Percentiles rank a stretch among this genome's conserved stretches.
These are phyloP conservation scores for Xylona heveae DNA, from an alignment of 495 filamentous ascomycete species.

Conservation along the genomic window DNA sequence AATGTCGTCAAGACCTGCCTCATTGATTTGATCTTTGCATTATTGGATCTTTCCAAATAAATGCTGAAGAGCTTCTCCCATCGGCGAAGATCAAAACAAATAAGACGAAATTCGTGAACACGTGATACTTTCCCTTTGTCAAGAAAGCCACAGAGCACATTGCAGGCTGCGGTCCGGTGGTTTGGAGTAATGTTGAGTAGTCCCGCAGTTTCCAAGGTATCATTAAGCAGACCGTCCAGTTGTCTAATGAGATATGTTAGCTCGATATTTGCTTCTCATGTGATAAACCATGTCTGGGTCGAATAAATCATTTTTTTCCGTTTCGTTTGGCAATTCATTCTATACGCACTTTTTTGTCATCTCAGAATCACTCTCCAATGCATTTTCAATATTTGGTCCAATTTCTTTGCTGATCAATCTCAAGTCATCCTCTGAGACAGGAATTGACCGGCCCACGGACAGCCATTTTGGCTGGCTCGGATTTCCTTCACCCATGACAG, in stretches of 20 bases:
- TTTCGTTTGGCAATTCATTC: too few relatives aligned
- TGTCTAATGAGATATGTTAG: conserved; percentile 1
- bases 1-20: conserved; percentile 46
- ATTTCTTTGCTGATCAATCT: too few relatives aligned
- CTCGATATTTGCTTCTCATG: neutral
- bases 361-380: too few relatives aligned
- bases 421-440: too few relatives aligned
- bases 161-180: conserved; percentile 17
- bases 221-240: neutral
- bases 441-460: too few relatives aligned
- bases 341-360: too few relatives aligned
- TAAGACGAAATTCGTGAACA: neutral
- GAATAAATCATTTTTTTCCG: too few relatives aligned
- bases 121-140: conserved; percentile 5
- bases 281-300: neutral
- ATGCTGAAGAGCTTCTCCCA: conserved; percentile 43
- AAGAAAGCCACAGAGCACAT: conserved; percentile 13
- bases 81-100: neutral
- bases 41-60: conserved; percentile 53
- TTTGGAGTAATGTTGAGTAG: neutral
- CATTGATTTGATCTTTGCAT: conserved; percentile 51
- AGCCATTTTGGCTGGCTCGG: too few relatives aligned
- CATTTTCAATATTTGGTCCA: too few relatives aligned
- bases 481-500: too few relatives aligned
- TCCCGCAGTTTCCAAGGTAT: neutral